Base-by-base conservation (phyloP, 2,329 filamentous ascomycete species). In the Claviceps paspali region DNA sequence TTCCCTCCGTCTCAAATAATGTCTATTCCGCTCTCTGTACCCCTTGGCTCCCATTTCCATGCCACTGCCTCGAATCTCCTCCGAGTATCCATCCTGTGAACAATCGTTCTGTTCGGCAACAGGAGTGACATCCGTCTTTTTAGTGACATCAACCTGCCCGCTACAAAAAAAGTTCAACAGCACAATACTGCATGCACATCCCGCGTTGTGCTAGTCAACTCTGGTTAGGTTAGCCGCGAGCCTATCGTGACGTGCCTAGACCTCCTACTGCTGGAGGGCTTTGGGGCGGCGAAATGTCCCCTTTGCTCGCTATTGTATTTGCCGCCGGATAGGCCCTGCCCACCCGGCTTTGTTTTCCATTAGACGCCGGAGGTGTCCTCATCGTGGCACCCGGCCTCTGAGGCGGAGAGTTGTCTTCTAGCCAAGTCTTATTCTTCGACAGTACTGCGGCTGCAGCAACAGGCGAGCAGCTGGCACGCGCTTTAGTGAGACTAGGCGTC, bases 191-290 rank as follows among this genome's bases (percentile, higher is more conserved):
- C 21, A 11, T 36, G 14, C 21, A 19, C 21, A 29, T n/a, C 21
- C 2, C 12, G n/a, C n/a, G 15, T 23, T 14, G 3, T 8, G 12
- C 23, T 33, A 17, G 15, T 2, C n/a, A n/a, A n/a, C n/a, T 27
- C 15, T 33, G n/a, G 14, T 9, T 6, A 12, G 29, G 14, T 29
- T 37, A 27, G 21, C 29, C 33, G 11, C 37, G 34, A 22, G 45
- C 45, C 45, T 35, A 46, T 33, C 41, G 41, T 22, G 45, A 46
- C n/a, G 45, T 36, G 29, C 38, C 24, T 8, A 47, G 33, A n/a
- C 45, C 45, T 23, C 21, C 24, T 31, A 29, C 1, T 21, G 9
- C 6, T 21, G 22, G 29, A 34, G 28, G 12, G 7, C 26, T 23
- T 15, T 3, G 18, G 3, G 17, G 24, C 18, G 26, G 27, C 3